phyloP scores from a whole-genome alignment of 129 eudicot genomes.

The Artemisia argyi region DNA sequence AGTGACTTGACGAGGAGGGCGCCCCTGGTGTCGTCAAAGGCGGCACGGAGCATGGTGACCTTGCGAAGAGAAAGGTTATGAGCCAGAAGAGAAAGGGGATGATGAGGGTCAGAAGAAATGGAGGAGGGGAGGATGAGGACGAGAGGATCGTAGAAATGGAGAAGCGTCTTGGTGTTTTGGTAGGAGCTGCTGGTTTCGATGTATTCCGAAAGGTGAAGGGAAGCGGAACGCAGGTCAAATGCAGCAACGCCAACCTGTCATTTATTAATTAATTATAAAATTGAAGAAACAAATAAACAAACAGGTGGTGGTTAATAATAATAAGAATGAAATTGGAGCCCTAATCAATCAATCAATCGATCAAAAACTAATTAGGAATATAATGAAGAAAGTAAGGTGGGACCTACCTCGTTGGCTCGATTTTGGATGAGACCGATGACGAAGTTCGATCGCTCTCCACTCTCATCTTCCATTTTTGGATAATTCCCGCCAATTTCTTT shows the following conservation, averaged over 20 bases:
- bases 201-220: slow-evolving; percentile 91
- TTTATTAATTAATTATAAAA: too few relatives aligned
- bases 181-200: slow-evolving; percentile 95
- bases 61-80: too few relatives aligned
- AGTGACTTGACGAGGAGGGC: slow-evolving; percentile 71
- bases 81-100: too few relatives aligned
- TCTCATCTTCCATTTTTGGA: slow-evolving; percentile 64
- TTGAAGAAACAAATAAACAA: too few relatives aligned
- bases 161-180: slow-evolving; percentile 86
- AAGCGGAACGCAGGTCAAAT: slow-evolving; percentile 92
- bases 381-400: too few relatives aligned
- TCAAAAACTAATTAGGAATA: too few relatives aligned
- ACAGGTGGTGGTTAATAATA: too few relatives aligned
- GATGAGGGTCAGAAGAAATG: too few relatives aligned
- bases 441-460: slow-evolving; percentile 81
- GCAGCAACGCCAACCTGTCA: slow-evolving; percentile 99
- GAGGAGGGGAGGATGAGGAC: slow-evolving; percentile 62
- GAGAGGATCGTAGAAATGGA: slow-evolving; percentile 89
- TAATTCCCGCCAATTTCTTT: too few relatives aligned
- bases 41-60: slow-evolving; percentile 74
- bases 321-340: too few relatives aligned
- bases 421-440: slow-evolving; percentile 87
- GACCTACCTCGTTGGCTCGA: slow-evolving; percentile 99
- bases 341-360: too few relatives aligned
- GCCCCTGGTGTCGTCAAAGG: slow-evolving; percentile 98